Conservation (phyloP, 345 rosid species). For the Trapa bicornis region DNA sequence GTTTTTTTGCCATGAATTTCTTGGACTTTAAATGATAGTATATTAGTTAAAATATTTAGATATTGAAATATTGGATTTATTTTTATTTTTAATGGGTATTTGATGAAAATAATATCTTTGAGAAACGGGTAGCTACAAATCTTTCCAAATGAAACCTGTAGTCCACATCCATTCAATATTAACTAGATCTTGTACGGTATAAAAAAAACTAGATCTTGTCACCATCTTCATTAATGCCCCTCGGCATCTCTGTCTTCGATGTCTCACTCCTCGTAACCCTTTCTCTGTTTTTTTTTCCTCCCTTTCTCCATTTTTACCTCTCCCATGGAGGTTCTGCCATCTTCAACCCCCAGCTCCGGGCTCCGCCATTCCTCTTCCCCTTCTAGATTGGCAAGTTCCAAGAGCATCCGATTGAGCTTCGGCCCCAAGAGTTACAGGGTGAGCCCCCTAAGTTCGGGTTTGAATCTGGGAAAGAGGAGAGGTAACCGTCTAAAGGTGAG, state of each 20-base stretch:
- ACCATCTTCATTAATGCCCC: slow-evolving; percentile 17
- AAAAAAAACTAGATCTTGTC: not conserved
- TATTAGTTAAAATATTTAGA: too few species aligned
- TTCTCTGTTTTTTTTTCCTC: not conserved
- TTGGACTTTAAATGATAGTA: too few species aligned
- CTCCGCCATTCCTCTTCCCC: slow-evolving; percentile 11
- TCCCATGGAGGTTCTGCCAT: slow-evolving; percentile 7
- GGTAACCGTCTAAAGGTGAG: slow-evolving; percentile 10
- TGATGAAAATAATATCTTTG: too few species aligned
- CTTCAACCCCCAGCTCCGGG: not conserved
- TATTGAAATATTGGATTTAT: too few species aligned
- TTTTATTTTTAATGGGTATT: too few species aligned
- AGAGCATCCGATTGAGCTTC: slow-evolving; percentile 20
- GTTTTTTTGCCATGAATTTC: too few species aligned
- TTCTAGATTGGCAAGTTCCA: slow-evolving; percentile 7
- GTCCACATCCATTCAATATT: too few species aligned
- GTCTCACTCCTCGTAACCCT: not conserved
- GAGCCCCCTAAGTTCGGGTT: not conserved
- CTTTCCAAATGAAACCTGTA: too few species aligned
- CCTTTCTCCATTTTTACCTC: not conserved
- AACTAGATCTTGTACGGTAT: too few species aligned
- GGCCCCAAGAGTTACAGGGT: not conserved
- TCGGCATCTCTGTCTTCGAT: not conserved
- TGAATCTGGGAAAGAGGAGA: not conserved
- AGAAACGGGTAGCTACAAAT: too few species aligned